Evolutionary conservation across 495 filamentous ascomycete genomes (phyloP), one percentile per base, ranked within the genome.

Genomic region (Clavariopsis aquatica): DNA sequence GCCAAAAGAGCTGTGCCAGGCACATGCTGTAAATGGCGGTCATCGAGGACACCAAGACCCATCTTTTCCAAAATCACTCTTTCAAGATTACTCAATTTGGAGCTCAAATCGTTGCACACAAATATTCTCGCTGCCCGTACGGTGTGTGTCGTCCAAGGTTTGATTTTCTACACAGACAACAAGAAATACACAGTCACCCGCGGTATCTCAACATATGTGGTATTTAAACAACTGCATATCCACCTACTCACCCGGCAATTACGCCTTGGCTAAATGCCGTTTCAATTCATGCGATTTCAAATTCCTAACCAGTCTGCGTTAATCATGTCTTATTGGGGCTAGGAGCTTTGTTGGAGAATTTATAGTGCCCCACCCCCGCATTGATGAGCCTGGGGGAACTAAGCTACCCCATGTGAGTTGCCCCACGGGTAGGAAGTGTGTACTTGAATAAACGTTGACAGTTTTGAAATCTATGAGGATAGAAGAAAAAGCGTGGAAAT

Each of bases 1-100:
- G 64, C 49, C 8, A 75, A 56, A 1, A 69, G 71, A 17, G 73
- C 69, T n/a, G 71, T 66, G 26, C 64, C 64, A 38, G 64, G 64
- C 20, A 66, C 64, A 60, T 66, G 64, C 27, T 66, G 19, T 1
- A 66, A 34, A 56, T 66, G 64, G 26, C n/a, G 19, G 24, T 66
- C 64, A 8, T 66, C 57, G 6, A 66, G 57, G 1, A 66, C 43
- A 8, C 64, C 64, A 20, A 66, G 64, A 57, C 64, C 64, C 64
- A 66, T 66, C 38, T n/a, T 7, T 10, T 15, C 31, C 31, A 12
- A 34, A 6, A 6, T 5, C 31, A 5, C 31, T 12, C 12, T 34
- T 34, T 6, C 6, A 12, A 34, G 12, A 12, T 12, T 34, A 34
- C 31, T 34, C 31, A 34, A 34, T 34, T n/a, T n/a, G n/a, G n/a